A percentile compares a stretch with the other conserved stretches of the same genome.
phyloP scores from a whole-genome alignment of 495 filamentous ascomycete genomes.

The Xylaria acuta region DNA sequence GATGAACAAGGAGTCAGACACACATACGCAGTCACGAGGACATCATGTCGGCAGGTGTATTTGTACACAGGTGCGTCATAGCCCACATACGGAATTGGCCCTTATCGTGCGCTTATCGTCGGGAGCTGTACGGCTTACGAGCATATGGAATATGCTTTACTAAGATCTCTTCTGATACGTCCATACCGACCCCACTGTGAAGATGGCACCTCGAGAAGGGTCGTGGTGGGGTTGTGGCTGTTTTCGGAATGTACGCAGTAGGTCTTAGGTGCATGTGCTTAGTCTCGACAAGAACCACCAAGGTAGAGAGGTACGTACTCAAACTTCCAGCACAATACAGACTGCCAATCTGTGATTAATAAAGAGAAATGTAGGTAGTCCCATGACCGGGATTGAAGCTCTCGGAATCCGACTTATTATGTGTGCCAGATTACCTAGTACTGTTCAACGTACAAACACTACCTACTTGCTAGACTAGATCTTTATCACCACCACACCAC shows the following conservation, averaged over 20 bases:
- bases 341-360: neutral
- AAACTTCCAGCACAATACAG: neutral
- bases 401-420: neutral
- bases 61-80: constrained; percentile 19
- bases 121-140: neutral
- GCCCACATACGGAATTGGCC: neutral
- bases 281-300: neutral
- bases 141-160: constrained; percentile 9
- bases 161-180: neutral
- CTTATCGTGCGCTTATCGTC: constrained; percentile 7
- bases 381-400: too few relatives aligned
- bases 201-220: neutral
- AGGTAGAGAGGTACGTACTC: too few relatives aligned
- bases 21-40: constrained; percentile 4
- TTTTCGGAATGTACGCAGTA: neutral
- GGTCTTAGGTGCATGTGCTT: too few relatives aligned
- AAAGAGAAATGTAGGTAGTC: too few relatives aligned
- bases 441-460: neutral
- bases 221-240: neutral
- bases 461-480: neutral
- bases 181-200: neutral
- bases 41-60: constrained; percentile 5
- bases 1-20: neutral
- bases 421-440: neutral
- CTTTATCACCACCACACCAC: constrained; percentile 3